Percentiles rank a stretch among this genome's conserved stretches.
Evolutionary conservation across 2,329 filamentous ascomycete genomes (phyloP).

Genomic region (Canariomyces notabilis): DNA sequence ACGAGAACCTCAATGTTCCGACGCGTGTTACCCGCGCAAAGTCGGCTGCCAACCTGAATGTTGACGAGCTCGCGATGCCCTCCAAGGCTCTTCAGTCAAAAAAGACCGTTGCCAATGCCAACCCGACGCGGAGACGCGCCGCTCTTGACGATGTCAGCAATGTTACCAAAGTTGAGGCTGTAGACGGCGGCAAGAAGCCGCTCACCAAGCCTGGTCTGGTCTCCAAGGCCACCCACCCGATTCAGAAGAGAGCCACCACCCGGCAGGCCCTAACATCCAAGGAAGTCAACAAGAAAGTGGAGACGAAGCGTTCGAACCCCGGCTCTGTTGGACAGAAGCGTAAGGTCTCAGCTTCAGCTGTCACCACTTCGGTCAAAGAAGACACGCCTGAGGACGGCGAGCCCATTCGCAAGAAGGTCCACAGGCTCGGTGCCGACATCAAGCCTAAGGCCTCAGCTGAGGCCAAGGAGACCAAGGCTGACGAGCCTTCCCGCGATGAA

Average conservation of each 20-base stretch:
- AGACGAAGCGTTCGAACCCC: conserved; percentile 67
- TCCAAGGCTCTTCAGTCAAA: conserved; percentile 64
- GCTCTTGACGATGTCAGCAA: conserved; percentile 95
- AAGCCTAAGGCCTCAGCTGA: conserved; percentile 26
- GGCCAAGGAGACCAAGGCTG: conserved; percentile 16
- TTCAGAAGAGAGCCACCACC: conserved; percentile 70
- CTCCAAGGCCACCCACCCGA: conserved; percentile 73
- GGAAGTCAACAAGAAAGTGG: conserved; percentile 54
- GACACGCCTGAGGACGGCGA: conserved; percentile 61
- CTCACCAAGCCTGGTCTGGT: conserved; percentile 62
- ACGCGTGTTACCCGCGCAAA: conserved; percentile 92
- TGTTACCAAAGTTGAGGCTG: conserved; percentile 69
- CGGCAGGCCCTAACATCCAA: conserved; percentile 48
- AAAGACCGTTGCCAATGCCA: conserved; percentile 46
- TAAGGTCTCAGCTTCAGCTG: conserved; percentile 41
- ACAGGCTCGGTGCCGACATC: conserved; percentile 50
- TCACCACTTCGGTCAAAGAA: conserved; percentile 55
- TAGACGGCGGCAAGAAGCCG: conserved; percentile 73
- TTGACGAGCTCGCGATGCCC: conserved; percentile 55
- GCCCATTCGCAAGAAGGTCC: conserved; percentile 61
- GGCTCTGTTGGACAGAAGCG: conserved; percentile 69
- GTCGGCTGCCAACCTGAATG: conserved; percentile 68
- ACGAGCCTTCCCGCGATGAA: conserved; percentile 30
- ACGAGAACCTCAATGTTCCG: conserved; percentile 70
- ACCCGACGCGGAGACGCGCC: conserved; percentile 62